These are phyloP conservation scores for Rutstroemia sp. DNA, from an alignment of 2,329 filamentous ascomycete species.

Conservation along the genomic window DNA sequence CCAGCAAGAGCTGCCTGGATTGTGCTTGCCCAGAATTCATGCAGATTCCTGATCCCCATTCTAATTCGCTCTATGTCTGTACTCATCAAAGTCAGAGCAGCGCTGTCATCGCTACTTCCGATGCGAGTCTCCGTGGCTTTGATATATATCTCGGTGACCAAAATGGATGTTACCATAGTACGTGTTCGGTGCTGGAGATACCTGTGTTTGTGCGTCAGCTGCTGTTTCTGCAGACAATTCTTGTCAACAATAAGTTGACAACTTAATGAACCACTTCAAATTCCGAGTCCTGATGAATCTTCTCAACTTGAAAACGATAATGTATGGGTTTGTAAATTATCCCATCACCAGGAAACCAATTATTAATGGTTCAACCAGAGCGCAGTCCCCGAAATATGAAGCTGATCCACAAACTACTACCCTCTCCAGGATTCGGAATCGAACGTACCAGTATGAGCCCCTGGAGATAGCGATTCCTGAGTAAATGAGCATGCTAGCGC, in stretches of 20 bases:
- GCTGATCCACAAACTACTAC: no score
- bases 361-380: no score
- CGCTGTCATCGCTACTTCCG: conserved; percentile 8
- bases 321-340: no score
- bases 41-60: not conserved
- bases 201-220: not conserved
- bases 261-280: no score
- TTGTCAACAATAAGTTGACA: not conserved
- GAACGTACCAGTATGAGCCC: conserved; percentile 5
- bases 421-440: not conserved
- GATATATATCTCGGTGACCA: conserved; percentile 42
- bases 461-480: conserved; percentile 10
- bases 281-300: no score
- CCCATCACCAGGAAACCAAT: no score
- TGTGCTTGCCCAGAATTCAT: not conserved
- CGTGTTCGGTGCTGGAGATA: conserved; percentile 3
- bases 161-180: conserved; percentile 27
- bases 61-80: conserved; percentile 19
- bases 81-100: conserved; percentile 23
- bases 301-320: no score
- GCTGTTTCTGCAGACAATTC: not conserved
- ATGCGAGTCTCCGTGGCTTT: conserved; percentile 33
- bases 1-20: conserved; percentile 31
- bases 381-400: no score
- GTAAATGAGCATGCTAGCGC: conserved; percentile 15